Base-by-base conservation (phyloP, 2,329 filamentous ascomycete genomes). In the Colletotrichum chlorophyti region DNA sequence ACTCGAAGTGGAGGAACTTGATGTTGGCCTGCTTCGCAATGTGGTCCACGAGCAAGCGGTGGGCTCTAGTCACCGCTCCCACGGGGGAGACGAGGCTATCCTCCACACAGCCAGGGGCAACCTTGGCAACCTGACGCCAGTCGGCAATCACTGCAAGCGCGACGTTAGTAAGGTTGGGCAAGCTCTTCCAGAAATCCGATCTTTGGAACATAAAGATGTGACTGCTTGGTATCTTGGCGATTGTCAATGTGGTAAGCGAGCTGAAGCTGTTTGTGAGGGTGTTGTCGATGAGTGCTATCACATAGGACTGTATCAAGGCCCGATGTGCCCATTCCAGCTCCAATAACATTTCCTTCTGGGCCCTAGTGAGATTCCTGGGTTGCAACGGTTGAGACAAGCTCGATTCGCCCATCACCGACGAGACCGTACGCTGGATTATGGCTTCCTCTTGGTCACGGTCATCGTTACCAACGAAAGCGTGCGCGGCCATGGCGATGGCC, bases 301-400 rank as follows among this genome's bases (percentile, higher is more conserved):
- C 81, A 64, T 88, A 91, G 1, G 87, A 88, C 45, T 87, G 83
- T 42, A 91, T 76, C 67, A 91, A 87, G 15, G 87, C 87, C 50
- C 83, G 77, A 63, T 91, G 87, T 6, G 87, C 87, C 85, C 87
- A 90, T 49, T 86, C 83, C 4, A 86, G 83, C 68, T 91, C 87
- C 32, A 88, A 73, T 2, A 91, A 71, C 83, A 89, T 87, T 69
- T 90, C 86, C 49, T 81, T 84, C 68, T 91, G 89, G n/a, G 83
- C 77, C 57, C 77, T 78, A 1, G 82, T 83, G n/a, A 90, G 78
- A 27, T 76, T 73, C 2, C 76, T 74, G 3, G 86, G 86, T 35
- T 81, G 78, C n/a, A 87, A 68, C 5, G 71, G 65, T 31, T 63
- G 51, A 26, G 72, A 61, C 68, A 63, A 57, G 65, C 63, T 42